Conservation (phyloP, 2,329 filamentous ascomycete species). For the Diaporthe australafricana region DNA sequence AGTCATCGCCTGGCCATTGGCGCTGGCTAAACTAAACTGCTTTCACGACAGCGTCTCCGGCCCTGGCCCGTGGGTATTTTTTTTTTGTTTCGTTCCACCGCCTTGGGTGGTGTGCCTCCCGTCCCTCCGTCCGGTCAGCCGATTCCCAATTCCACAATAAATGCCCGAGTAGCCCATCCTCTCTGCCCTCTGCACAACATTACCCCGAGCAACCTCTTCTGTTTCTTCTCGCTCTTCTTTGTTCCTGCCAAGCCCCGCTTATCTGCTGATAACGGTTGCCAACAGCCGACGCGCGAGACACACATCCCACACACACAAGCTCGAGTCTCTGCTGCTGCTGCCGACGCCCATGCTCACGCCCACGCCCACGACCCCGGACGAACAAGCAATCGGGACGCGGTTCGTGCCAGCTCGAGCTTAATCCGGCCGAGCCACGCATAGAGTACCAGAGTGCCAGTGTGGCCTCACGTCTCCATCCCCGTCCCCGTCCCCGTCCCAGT, state of each 20-base stretch:
- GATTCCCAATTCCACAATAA: conserved; percentile 31
- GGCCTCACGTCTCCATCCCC: conserved; percentile 15
- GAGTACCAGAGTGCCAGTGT: not conserved
- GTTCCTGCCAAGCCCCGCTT: conserved; percentile 25
- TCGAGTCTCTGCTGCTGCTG: too few relatives aligned
- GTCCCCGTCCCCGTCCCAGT: not conserved
- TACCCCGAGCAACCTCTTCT: conserved; percentile 52
- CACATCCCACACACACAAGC: conserved; percentile 10
- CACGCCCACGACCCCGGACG: conserved; percentile 4
- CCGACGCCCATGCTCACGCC: not conserved
- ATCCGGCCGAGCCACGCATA: conserved; percentile 14
- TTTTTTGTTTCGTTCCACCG: conserved; percentile 30
- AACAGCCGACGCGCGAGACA: conserved; percentile 20
- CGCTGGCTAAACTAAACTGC: conserved; percentile 17
- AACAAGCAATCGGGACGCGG: conserved; percentile 28
- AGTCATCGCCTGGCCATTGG: not conserved
- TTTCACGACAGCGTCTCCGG: conserved; percentile 28
- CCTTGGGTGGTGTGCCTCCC: conserved; percentile 15
- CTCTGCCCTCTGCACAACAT: conserved; percentile 56
- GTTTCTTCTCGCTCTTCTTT: conserved; percentile 16
- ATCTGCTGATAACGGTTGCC: conserved; percentile 24
- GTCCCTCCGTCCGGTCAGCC: conserved; percentile 17
- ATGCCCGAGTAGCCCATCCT: conserved; percentile 37
- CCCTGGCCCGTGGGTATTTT: conserved; percentile 19
- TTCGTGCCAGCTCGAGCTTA: conserved; percentile 26